Percentiles rank a stretch among this genome's conserved stretches.
Evolutionary conservation across 805 yeast genomes (phyloP).

Genomic region (Nakazawaea pomicola): DNA sequence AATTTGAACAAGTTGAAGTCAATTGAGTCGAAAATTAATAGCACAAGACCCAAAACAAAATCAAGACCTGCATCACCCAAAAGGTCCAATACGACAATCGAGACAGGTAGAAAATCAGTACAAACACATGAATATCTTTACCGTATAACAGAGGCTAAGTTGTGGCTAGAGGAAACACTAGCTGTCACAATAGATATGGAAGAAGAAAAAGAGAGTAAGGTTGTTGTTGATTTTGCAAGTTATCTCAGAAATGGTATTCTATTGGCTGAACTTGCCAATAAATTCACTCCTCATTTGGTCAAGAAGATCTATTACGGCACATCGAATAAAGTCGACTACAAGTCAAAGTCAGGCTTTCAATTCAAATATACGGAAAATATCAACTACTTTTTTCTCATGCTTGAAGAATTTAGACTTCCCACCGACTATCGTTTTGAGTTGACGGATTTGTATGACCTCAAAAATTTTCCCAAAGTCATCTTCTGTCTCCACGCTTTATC

Average conservation of each 20-base stretch:
- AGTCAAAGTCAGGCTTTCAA: slow-evolving; percentile 43
- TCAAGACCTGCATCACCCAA: slow-evolving; percentile 2
- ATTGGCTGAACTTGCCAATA: slow-evolving; percentile 72
- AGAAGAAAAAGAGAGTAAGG: slow-evolving; percentile 28
- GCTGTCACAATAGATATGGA: slow-evolving; percentile 20
- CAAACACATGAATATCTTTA: slow-evolving; percentile 44
- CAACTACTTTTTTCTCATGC: slow-evolving; percentile 69
- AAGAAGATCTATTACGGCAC: slow-evolving; percentile 50
- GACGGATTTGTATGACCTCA: slow-evolving; percentile 88
- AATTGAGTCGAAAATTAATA: slow-evolving; percentile 23
- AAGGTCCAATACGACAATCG: slow-evolving; percentile 8
- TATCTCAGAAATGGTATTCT: slow-evolving; percentile 79
- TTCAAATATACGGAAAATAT: slow-evolving; percentile 93
- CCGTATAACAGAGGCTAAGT: slow-evolving; percentile 44
- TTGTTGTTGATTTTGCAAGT: slow-evolving; percentile 47
- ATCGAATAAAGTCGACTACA: slow-evolving; percentile 17
- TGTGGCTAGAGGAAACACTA: slow-evolving; percentile 39
- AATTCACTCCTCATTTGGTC: slow-evolving; percentile 62
- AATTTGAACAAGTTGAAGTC: slow-evolving; percentile 26
- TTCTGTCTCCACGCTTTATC: slow-evolving; percentile 89
- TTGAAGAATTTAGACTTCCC: slow-evolving; percentile 71
- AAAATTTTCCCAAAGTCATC: slow-evolving; percentile 89
- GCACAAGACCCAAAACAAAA: slow-evolving; percentile 2
- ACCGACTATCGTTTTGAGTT: slow-evolving; percentile 86
- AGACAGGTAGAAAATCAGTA: slow-evolving; percentile 5